phyloP scores from a whole-genome alignment of 176 grass and related monocot genomes.

The Bothriochloa decipiens region DNA sequence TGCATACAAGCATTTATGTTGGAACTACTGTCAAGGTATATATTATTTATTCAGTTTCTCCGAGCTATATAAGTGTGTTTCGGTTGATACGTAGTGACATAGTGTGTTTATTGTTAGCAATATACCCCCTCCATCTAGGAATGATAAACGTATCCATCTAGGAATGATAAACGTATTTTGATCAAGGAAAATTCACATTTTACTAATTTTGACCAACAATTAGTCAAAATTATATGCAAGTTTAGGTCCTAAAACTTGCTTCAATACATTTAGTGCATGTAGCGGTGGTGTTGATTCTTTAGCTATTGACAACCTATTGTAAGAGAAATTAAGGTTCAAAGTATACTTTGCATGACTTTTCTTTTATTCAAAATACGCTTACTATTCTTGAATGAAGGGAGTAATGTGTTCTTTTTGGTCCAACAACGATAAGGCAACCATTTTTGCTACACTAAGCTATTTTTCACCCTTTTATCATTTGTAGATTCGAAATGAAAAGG shows the following conservation, averaged over 20 bases:
- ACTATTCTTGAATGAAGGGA: not conserved
- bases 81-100: not conserved
- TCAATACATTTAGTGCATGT: not conserved
- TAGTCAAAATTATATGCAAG: not conserved
- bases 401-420: not conserved
- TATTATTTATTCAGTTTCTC: conserved; percentile 9
- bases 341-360: not conserved
- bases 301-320: not conserved
- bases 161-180: not conserved
- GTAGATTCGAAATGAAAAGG: conserved; percentile 88
- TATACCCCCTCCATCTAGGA: too few relatives aligned
- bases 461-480: not conserved
- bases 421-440: not conserved
- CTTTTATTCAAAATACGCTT: not conserved
- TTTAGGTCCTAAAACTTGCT: not conserved
- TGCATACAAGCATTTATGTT: not conserved
- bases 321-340: not conserved
- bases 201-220: not conserved
- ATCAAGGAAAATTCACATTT: not conserved
- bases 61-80: not conserved
- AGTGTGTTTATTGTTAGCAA: not conserved
- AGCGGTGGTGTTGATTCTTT: not conserved
- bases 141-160: not conserved
- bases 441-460: not conserved
- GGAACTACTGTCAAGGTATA: not conserved